A percentile compares a stretch with the other conserved stretches of the same genome.
These are phyloP conservation scores for Globisporangium acanthophoron DNA, from an alignment of 352 stramenopile species.

Conservation along the genomic window DNA sequence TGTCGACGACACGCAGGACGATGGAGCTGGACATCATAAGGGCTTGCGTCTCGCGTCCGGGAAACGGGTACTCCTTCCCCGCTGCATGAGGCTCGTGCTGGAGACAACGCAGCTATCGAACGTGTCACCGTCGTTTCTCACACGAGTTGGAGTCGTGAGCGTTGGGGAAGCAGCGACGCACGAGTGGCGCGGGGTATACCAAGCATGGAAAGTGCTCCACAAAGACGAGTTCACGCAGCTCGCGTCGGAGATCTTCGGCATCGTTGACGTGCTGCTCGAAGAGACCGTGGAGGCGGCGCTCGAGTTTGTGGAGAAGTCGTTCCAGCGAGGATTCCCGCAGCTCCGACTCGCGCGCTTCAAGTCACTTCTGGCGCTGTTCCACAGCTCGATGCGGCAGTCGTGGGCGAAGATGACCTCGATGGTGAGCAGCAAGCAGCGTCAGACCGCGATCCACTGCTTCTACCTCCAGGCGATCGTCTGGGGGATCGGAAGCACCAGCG, in stretches of 20 bases:
- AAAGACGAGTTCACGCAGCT: conserved; percentile 23
- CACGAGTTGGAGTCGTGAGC: conserved; percentile 36
- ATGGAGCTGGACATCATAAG: conserved; percentile 8
- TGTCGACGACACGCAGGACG: conserved; percentile 16
- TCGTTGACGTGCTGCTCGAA: conserved; percentile 34
- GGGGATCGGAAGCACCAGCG: conserved; percentile 51
- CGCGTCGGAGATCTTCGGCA: conserved; percentile 26
- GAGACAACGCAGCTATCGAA: conserved; percentile 44
- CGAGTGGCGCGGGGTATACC: conserved; percentile 28
- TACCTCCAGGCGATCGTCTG: conserved; percentile 72
- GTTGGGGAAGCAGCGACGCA: conserved; percentile 7
- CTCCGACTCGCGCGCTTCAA: conserved; percentile 14
- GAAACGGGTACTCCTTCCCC: conserved; percentile 32
- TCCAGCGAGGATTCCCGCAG: conserved; percentile 18
- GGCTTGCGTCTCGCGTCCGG: conserved; percentile 31
- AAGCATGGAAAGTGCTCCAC: conserved; percentile 36
- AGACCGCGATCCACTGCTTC: conserved; percentile 50
- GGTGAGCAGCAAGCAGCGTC: conserved; percentile 56
- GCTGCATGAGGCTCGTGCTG: conserved; percentile 37
- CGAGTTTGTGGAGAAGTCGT: conserved; percentile 37
- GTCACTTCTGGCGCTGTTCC: conserved; percentile 37
- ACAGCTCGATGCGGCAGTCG: conserved; percentile 43
- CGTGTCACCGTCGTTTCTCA: conserved; percentile 49
- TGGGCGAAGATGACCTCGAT: conserved; percentile 52
- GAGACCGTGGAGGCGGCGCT: conserved; percentile 39